Evolutionary conservation across 2,329 filamentous ascomycete genomes (phyloP).

Genomic region (Nemania sp.): DNA sequence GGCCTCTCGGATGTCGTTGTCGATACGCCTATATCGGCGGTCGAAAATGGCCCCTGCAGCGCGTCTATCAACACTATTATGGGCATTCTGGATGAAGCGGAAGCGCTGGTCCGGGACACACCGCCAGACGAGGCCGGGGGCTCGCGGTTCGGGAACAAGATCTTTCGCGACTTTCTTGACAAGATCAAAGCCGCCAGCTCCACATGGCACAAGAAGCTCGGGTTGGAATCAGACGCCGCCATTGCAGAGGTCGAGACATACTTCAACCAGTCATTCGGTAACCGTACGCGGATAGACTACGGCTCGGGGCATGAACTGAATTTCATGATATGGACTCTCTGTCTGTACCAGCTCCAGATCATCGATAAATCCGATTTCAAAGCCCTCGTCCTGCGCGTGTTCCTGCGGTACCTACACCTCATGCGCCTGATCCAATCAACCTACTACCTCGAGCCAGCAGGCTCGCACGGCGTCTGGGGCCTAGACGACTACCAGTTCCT

Average conservation of each 20-base stretch:
- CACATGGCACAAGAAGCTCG: slow-evolving; percentile 67
- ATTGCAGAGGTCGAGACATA: slow-evolving; percentile 77
- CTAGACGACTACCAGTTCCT: slow-evolving; percentile 97
- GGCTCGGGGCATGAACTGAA: slow-evolving; percentile 97
- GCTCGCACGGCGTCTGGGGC: slow-evolving; percentile 97
- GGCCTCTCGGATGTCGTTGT: slow-evolving; percentile 79
- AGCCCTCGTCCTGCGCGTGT: slow-evolving; percentile 74
- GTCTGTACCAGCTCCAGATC: slow-evolving; percentile 77
- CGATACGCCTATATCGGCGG: slow-evolving; percentile 67
- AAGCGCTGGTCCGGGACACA: slow-evolving; percentile 65
- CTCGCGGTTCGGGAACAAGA: slow-evolving; percentile 92
- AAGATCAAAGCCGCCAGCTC: slow-evolving; percentile 59
- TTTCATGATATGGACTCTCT: slow-evolving; percentile 96
- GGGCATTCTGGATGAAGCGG: slow-evolving; percentile 69
- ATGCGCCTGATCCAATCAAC: slow-evolving; percentile 89
- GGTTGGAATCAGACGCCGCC: slow-evolving; percentile 54
- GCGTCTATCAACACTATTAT: slow-evolving; percentile 66
- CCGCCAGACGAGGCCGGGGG: slow-evolving; percentile 86
- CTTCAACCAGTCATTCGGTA: slow-evolving; percentile 81
- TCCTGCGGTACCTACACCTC: slow-evolving; percentile 77
- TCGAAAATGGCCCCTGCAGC: slow-evolving; percentile 60
- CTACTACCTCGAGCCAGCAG: slow-evolving; percentile 96
- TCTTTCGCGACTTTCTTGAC: slow-evolving; percentile 82
- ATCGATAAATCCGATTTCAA: slow-evolving; percentile 70
- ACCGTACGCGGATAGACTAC: slow-evolving; percentile 87